These are phyloP conservation scores for Decorospora gaudefroyi DNA, from an alignment of 2,329 filamentous ascomycete species.

Conservation along the genomic window DNA sequence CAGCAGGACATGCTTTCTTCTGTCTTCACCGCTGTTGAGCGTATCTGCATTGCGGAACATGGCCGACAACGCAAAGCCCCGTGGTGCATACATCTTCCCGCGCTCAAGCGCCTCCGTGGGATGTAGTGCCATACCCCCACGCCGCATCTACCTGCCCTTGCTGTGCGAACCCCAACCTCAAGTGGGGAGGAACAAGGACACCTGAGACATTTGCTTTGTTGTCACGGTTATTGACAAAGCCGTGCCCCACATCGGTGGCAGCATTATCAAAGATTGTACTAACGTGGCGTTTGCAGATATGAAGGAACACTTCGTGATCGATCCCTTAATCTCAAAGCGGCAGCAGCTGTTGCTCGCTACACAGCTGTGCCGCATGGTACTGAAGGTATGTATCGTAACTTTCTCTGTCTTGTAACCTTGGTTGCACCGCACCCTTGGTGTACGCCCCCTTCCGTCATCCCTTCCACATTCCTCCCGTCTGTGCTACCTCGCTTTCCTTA, in stretches of 20 bases:
- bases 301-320: conserved; percentile 97
- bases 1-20: conserved; percentile 12
- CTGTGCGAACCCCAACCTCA: conserved; percentile 18
- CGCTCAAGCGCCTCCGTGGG: conserved; percentile 27
- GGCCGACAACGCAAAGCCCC: conserved; percentile 21
- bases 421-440: conserved; percentile 10
- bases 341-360: conserved; percentile 96
- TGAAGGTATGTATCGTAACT: conserved; percentile 57
- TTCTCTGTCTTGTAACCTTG: conserved; percentile 19
- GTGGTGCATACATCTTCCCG: conserved; percentile 23
- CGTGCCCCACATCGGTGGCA: conserved; percentile 14
- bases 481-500: conserved; percentile 13
- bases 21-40: conserved; percentile 22
- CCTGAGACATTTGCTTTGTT: conserved; percentile 19
- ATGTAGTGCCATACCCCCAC: conserved; percentile 31
- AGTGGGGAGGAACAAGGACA: conserved; percentile 13
- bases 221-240: conserved; percentile 9
- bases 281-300: conserved; percentile 65
- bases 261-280: conserved; percentile 26
- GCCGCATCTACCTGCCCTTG: conserved; percentile 23
- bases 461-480: conserved; percentile 13
- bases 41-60: conserved; percentile 12
- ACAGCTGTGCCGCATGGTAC: conserved; percentile 88
- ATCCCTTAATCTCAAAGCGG: conserved; percentile 96
- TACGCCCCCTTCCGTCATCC: conserved; percentile 12